Percentiles rank a stretch among this genome's conserved stretches.
phyloP scores from a whole-genome alignment of 306 rosid genomes.

The Ochetophila trinervis region DNA sequence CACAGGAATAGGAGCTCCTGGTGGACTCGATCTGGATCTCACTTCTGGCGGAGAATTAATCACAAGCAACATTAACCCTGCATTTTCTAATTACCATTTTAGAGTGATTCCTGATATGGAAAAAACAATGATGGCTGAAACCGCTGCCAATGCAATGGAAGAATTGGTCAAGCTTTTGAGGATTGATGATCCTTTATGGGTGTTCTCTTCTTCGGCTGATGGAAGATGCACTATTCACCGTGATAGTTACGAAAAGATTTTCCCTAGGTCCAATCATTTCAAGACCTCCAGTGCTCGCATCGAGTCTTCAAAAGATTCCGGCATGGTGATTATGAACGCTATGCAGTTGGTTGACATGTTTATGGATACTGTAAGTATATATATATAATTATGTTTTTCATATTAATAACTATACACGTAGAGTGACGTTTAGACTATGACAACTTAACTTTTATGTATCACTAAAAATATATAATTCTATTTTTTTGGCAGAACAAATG shows the following conservation, averaged over 20 bases:
- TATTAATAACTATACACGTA: no score
- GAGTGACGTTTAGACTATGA: no score
- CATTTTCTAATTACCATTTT: slow-evolving; percentile 2
- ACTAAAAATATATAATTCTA: background rate
- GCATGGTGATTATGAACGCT: slow-evolving; percentile 39
- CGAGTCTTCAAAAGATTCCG: slow-evolving; percentile 63
- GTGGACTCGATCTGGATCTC: slow-evolving; percentile 6
- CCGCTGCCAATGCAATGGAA: slow-evolving; percentile 43
- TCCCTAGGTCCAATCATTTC: slow-evolving; percentile 24
- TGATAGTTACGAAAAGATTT: slow-evolving; percentile 38
- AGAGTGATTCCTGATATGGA: slow-evolving; percentile 28
- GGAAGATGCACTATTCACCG: slow-evolving; percentile 40
- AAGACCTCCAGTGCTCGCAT: slow-evolving; percentile 13
- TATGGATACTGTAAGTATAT: slow-evolving; percentile 43
- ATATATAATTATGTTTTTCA: background rate
- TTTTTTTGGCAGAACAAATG: slow-evolving; percentile 50
- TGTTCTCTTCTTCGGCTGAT: slow-evolving; percentile 22
- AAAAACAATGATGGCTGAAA: slow-evolving; percentile 33
- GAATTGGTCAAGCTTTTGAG: slow-evolving; percentile 43
- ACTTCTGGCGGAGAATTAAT: background rate
- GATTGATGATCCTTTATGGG: slow-evolving; percentile 60
- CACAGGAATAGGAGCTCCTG: slow-evolving; percentile 17
- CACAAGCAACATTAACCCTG: background rate
- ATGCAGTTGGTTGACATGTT: slow-evolving; percentile 48
- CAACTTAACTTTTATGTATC: no score